Evolutionary conservation across 441 rosid genomes (phyloP).

Genomic region (Geranium incanum): DNA sequence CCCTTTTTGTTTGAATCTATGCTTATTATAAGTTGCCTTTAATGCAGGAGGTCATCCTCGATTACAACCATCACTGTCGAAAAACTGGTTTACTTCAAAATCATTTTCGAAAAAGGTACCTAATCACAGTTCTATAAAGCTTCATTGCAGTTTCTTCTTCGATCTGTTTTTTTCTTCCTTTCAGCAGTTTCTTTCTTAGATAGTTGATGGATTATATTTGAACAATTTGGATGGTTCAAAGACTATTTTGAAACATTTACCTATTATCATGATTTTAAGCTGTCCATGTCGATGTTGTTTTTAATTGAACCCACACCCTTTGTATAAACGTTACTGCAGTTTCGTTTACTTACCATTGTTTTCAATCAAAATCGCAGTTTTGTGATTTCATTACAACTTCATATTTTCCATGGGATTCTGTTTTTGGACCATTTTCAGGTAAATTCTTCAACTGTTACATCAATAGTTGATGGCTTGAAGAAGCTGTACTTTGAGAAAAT

Average conservation of each 20-base stretch:
- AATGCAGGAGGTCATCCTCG: background rate
- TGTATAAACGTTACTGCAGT: background rate
- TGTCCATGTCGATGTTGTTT: background rate
- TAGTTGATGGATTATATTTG: no score
- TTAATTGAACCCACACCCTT: background rate
- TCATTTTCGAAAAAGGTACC: background rate
- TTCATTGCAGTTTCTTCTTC: no score
- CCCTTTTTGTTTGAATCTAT: no score
- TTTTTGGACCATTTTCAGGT: constrained; percentile 37
- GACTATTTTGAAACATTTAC: background rate
- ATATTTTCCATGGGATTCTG: background rate
- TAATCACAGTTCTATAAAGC: background rate
- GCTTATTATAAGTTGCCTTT: background rate
- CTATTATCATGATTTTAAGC: background rate
- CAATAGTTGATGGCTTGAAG: constrained; percentile 86
- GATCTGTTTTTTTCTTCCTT: no score
- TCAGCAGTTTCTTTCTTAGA: no score
- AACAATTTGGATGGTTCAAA: no score
- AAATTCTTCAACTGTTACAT: constrained; percentile 75
- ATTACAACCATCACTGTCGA: background rate
- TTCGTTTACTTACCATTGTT: background rate
- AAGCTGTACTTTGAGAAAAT: constrained; percentile 75
- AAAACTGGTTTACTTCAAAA: background rate
- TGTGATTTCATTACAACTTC: background rate
- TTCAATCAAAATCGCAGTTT: background rate